Base-by-base conservation (phyloP, 305 asterid genomes). In the Fraxinus platypoda region DNA sequence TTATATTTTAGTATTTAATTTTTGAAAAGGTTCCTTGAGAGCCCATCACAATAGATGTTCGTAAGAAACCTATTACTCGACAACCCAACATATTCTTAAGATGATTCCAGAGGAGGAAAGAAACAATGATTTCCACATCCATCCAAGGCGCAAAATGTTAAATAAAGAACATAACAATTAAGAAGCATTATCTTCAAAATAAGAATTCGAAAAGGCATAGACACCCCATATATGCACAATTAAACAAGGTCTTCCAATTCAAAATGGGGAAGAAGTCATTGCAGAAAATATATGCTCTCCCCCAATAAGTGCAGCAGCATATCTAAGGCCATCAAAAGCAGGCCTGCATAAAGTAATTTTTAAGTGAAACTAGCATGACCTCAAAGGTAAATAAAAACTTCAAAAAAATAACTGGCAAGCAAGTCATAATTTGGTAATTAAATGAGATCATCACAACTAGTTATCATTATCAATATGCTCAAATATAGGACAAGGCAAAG, bases 281-380 rank as follows among this genome's bases (percentile, higher is more conserved):
- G 25, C 13, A 62, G 17, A 82, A 31, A 23, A 59, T 33, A 21
- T 30, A 74, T 76, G 81, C 76, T 77, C 97, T 90, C 80, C 92
- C 98, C 98, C 99, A 59, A 93, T 86, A 87, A 94, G 94, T 79
- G 99, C 97, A 68, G 99, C 93, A 84, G 96, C 97, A 84, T 91
- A 94, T 83, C 99, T 91, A 83, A 94, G 97, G 82, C 99, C 98
- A 87, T 94, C 99, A 85, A 95, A 94, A 66, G 97, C 92, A 84
- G 98, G 94, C 97, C 97, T 92, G 86, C 87, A 87, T 38, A 70
- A 83, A 54, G 66, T 62, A 52, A 75, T 37, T 75, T 28, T 49
- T 19, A 25, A 26, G 77, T 75, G 46, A 87, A 83, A 77, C 80
- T 75, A 81, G 74, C 83, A 80, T 41, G 64, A 81, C 77, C 38